These are phyloP conservation scores for Kwoniella mangroviensis DNA, from an alignment of 768 basidiomycete genomes.

Conservation along the genomic window DNA sequence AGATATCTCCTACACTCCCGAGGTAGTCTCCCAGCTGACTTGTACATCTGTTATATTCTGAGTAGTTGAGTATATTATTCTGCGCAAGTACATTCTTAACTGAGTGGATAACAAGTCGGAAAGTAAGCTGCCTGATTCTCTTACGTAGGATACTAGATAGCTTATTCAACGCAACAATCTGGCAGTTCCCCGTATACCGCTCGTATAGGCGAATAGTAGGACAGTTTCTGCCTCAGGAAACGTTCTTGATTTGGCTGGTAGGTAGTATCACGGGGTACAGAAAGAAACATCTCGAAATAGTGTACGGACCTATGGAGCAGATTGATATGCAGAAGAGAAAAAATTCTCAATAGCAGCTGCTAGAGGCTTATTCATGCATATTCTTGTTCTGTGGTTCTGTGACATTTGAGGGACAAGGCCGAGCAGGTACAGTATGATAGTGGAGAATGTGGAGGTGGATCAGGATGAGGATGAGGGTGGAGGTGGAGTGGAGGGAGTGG, in stretches of 20 bases:
- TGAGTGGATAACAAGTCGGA: constrained; percentile 74
- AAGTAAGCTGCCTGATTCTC: constrained; percentile 56
- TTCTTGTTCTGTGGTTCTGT: too few species aligned
- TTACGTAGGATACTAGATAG: neutral
- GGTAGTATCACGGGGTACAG: constrained; percentile 60
- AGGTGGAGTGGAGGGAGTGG: neutral
- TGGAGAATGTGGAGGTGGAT: neutral
- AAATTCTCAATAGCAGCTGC: neutral
- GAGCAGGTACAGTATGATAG: neutral
- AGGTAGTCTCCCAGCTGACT: neutral
- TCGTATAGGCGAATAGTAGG: constrained; percentile 78
- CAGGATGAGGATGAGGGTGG: neutral
- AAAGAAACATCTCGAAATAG: constrained; percentile 58
- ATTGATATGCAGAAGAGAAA: neutral
- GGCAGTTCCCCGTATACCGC: constrained; percentile 61
- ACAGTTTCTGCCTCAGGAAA: constrained; percentile 69
- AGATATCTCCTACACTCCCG: neutral
- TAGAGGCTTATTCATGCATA: too few species aligned
- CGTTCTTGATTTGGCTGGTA: constrained; percentile 53
- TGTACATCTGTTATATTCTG: constrained; percentile 6
- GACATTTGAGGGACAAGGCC: too few species aligned
- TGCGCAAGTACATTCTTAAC: constrained; percentile 76
- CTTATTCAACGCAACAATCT: neutral
- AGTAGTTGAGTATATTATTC: constrained; percentile 69
- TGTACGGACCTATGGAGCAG: constrained; percentile 57